A percentile compares a stretch with the other conserved stretches of the same genome.
These are phyloP conservation scores for Aspergillus tanneri DNA, from an alignment of 2,329 filamentous ascomycete species.

Conservation along the genomic window DNA sequence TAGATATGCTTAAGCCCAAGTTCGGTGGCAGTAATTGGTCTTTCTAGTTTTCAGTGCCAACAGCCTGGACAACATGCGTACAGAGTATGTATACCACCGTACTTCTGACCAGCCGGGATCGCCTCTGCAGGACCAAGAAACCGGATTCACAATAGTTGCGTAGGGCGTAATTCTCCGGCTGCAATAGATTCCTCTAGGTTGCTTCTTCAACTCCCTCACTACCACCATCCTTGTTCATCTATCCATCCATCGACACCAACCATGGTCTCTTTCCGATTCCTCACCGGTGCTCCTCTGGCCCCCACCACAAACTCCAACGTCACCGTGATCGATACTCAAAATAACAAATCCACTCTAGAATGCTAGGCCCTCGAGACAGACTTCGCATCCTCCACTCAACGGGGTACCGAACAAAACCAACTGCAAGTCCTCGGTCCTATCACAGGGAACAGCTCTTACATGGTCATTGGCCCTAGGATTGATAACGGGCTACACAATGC, in stretches of 20 bases:
- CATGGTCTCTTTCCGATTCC: slow-evolving; percentile 16
- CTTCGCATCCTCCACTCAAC: slow-evolving; percentile 32
- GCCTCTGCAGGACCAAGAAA: too few species aligned
- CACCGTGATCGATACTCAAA: slow-evolving; percentile 40
- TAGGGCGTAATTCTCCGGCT: not conserved
- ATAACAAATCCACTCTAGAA: slow-evolving; percentile 45
- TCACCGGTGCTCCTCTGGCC: slow-evolving; percentile 15
- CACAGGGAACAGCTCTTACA: slow-evolving; percentile 36
- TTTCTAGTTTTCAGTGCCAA: too few species aligned
- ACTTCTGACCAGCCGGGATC: too few species aligned
- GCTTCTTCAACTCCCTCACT: not conserved
- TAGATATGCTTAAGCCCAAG: not conserved
- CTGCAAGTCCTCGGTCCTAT: slow-evolving; percentile 34
- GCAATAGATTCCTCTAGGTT: not conserved
- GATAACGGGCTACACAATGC: slow-evolving; percentile 46
- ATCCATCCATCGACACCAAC: not conserved
- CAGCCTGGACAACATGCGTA: too few species aligned
- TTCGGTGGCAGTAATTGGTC: too few species aligned
- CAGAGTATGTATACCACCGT: too few species aligned
- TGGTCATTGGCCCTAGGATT: slow-evolving; percentile 38
- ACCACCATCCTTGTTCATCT: not conserved
- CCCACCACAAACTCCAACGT: slow-evolving; percentile 27
- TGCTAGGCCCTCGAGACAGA: slow-evolving; percentile 48
- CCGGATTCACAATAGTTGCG: not conserved
- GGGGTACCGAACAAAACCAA: slow-evolving; percentile 35